A percentile compares a stretch with the other conserved stretches of the same genome.
Conservation (phyloP, 225 moss, liverwort and hornwort species). For the Physcomitrium patens region DNA sequence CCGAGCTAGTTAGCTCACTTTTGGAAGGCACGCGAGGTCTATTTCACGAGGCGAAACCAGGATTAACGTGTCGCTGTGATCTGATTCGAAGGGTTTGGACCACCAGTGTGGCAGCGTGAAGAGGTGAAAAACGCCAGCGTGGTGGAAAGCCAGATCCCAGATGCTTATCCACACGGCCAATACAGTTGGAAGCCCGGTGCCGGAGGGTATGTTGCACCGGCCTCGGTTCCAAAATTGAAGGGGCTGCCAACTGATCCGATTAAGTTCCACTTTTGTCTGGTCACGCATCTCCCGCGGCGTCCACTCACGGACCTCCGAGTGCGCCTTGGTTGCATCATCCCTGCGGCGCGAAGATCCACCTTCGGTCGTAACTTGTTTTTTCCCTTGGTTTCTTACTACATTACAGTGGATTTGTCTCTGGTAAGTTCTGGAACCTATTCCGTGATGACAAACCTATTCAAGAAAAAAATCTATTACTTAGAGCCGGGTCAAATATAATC, state of each 20-base stretch:
- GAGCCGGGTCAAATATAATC: too few species aligned
- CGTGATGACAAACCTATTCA: too few species aligned
- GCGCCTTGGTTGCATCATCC: too few species aligned
- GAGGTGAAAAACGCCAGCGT: constrained; percentile 18
- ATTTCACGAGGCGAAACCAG: too few species aligned
- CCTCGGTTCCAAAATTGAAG: constrained; percentile 26
- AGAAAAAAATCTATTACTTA: too few species aligned
- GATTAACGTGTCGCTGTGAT: not conserved
- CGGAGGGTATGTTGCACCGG: not conserved
- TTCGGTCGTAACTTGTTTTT: too few species aligned
- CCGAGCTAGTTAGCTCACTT: not conserved
- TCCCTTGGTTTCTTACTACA: too few species aligned
- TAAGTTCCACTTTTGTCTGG: not conserved
- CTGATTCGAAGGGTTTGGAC: not conserved
- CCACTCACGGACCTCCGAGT: too few species aligned
- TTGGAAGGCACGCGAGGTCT: not conserved
- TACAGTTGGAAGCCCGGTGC: not conserved
- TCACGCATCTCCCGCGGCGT: too few species aligned
- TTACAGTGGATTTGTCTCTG: too few species aligned
- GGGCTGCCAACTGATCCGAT: constrained; percentile 4
- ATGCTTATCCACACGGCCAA: constrained; percentile 31
- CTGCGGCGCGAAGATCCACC: too few species aligned
- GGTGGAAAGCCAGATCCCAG: constrained; percentile 2
- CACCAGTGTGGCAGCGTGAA: not conserved
- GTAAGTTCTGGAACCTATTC: too few species aligned